Evolutionary conservation across 495 filamentous ascomycete genomes (phyloP).

Genomic region (Penicillium dipodomyicola): DNA sequence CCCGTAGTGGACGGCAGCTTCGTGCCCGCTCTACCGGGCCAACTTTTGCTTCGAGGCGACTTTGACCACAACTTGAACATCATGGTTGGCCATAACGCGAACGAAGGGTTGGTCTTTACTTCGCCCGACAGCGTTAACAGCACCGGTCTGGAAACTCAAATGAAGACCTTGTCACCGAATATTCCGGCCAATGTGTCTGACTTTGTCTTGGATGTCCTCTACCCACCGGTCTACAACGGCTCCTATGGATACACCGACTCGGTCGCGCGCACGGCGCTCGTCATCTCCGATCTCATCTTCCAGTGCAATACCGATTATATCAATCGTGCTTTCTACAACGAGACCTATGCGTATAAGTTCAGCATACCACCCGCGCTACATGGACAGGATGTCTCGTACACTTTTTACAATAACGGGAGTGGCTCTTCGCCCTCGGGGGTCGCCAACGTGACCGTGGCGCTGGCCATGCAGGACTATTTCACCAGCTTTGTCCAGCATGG

Average conservation of each 20-base stretch:
- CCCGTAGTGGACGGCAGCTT: slow-evolving; percentile 60
- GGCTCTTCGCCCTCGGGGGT: not conserved
- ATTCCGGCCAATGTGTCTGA: slow-evolving; percentile 42
- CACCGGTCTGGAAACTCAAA: slow-evolving; percentile 45
- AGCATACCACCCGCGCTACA: slow-evolving; percentile 54
- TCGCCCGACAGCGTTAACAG: slow-evolving; percentile 50
- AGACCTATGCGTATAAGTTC: slow-evolving; percentile 60
- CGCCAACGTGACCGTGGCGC: slow-evolving; percentile 39
- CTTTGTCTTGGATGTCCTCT: slow-evolving; percentile 49
- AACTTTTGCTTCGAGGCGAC: slow-evolving; percentile 54
- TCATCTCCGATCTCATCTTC: slow-evolving; percentile 49
- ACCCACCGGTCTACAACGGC: slow-evolving; percentile 60
- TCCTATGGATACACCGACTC: slow-evolving; percentile 41
- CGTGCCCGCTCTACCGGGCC: slow-evolving; percentile 53
- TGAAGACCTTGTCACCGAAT: slow-evolving; percentile 38
- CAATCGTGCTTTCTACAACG: slow-evolving; percentile 47
- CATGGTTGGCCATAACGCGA: slow-evolving; percentile 54
- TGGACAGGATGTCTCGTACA: slow-evolving; percentile 60
- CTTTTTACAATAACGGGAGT: slow-evolving; percentile 51
- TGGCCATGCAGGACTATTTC: slow-evolving; percentile 58
- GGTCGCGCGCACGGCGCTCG: slow-evolving; percentile 35
- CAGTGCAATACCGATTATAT: slow-evolving; percentile 60
- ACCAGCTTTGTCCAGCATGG: slow-evolving; percentile 54
- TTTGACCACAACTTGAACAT: slow-evolving; percentile 55
- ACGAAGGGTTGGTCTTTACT: slow-evolving; percentile 58